phyloP scores from a whole-genome alignment of 169 alveolate genomes.

The Amoebophrya sp. region DNA sequence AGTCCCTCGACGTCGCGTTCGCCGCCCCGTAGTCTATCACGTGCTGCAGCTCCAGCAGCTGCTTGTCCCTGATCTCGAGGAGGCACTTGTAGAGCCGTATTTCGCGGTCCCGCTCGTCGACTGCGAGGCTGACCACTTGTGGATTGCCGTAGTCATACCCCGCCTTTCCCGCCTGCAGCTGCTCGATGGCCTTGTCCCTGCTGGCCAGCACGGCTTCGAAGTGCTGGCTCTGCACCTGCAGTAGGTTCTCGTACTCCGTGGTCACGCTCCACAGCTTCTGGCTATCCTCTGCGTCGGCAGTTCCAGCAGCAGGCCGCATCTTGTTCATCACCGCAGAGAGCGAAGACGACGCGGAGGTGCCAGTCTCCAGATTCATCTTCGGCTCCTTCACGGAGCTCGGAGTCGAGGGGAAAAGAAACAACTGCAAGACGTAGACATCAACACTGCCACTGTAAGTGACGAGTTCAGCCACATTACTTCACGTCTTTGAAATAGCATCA shows the following conservation, averaged over 20 bases:
- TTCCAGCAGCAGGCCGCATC: no score
- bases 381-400: no score
- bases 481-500: no score
- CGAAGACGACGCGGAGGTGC: no score
- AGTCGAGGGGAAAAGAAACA: no score
- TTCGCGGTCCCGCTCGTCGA: background rate
- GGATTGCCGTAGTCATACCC: background rate
- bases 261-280: background rate
- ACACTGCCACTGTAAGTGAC: no score
- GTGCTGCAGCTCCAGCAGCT: background rate
- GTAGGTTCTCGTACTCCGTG: background rate
- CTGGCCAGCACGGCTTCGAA: background rate
- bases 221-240: background rate
- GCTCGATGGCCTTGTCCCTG: background rate
- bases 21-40: background rate
- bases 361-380: no score
- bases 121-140: background rate
- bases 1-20: background rate
- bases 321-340: no score
- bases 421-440: no score
- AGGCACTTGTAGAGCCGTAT: background rate
- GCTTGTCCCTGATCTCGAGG: background rate
- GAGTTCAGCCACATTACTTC: no score
- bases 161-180: background rate
- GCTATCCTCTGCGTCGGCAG: no score